Conservation (phyloP, 768 basidiomycete genomes). For the Lyophyllum semitale region DNA sequence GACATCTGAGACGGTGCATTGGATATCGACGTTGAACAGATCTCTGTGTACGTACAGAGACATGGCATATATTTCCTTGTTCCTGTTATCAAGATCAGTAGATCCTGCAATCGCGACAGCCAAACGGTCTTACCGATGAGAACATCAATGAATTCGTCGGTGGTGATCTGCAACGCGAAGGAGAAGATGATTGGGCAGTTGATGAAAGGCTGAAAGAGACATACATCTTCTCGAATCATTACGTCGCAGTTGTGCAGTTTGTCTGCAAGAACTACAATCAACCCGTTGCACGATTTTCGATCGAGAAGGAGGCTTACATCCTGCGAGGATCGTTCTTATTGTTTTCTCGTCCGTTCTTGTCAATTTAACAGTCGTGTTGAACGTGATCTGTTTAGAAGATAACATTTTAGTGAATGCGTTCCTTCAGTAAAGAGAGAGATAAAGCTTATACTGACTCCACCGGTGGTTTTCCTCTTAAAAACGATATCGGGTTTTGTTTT, state of each 20-base stretch:
- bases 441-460: conserved; percentile 64
- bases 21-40: background rate
- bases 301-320: conserved; percentile 53
- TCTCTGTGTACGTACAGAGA: conserved; percentile 58
- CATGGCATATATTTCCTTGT: conserved; percentile 95
- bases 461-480: conserved; percentile 91
- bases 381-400: conserved; percentile 63
- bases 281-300: background rate
- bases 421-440: background rate
- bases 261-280: conserved; percentile 42
- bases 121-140: conserved; percentile 65
- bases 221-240: conserved; percentile 97
- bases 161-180: background rate
- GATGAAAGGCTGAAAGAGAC: background rate
- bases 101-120: background rate
- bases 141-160: conserved; percentile 91
- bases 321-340: conserved; percentile 87
- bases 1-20: conserved; percentile 56
- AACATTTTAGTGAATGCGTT: conserved; percentile 1
- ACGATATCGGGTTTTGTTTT: conserved; percentile 89
- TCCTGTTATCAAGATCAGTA: conserved; percentile 43
- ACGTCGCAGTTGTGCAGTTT: conserved; percentile 95
- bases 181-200: background rate
- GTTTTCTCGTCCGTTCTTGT: conserved; percentile 96
- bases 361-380: conserved; percentile 91